A percentile compares a stretch with the other conserved stretches of the same genome.
These are phyloP conservation scores for Cordyceps cicadae DNA, from an alignment of 2,329 filamentous ascomycete genomes.

Conservation along the genomic window DNA sequence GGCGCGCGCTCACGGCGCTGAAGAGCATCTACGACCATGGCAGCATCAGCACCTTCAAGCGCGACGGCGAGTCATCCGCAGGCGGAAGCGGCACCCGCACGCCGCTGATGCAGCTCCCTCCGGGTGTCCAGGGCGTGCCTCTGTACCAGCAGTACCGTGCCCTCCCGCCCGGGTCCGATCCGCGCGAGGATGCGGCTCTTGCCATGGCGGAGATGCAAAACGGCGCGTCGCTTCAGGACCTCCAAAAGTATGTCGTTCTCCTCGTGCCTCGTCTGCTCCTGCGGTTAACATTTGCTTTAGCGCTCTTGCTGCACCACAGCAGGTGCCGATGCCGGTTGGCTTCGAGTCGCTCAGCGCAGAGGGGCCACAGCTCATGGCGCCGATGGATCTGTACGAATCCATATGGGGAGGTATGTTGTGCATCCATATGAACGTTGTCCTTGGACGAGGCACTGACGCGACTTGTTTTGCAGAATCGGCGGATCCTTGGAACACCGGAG, in stretches of 20 bases:
- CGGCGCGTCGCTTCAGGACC: slow-evolving; percentile 40
- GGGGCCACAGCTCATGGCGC: slow-evolving; percentile 52
- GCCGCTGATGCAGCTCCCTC: slow-evolving; percentile 25
- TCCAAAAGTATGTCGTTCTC: slow-evolving; percentile 28
- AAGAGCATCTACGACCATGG: slow-evolving; percentile 61
- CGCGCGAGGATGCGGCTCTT: slow-evolving; percentile 53
- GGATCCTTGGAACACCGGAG: slow-evolving; percentile 48
- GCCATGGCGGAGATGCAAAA: slow-evolving; percentile 60
- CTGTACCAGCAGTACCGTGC: slow-evolving; percentile 21
- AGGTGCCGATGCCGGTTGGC: slow-evolving; percentile 28
- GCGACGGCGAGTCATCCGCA: slow-evolving; percentile 38
- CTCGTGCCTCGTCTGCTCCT: neutral
- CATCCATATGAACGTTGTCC: neutral
- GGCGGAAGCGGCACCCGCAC: slow-evolving; percentile 39
- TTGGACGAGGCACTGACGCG: neutral
- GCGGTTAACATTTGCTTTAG: slow-evolving; percentile 11
- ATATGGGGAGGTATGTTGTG: slow-evolving; percentile 55
- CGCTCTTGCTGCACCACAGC: slow-evolving; percentile 30
- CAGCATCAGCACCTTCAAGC: slow-evolving; percentile 43
- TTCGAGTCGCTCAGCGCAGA: slow-evolving; percentile 47
- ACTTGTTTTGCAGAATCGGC: slow-evolving; percentile 40
- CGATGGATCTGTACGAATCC: slow-evolving; percentile 60
- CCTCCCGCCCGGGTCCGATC: slow-evolving; percentile 31
- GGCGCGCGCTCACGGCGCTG: slow-evolving; percentile 50
- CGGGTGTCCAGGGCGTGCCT: slow-evolving; percentile 17